Base-by-base conservation (phyloP, 78 protist species). In the Dictyostelium capitatum region DNA sequence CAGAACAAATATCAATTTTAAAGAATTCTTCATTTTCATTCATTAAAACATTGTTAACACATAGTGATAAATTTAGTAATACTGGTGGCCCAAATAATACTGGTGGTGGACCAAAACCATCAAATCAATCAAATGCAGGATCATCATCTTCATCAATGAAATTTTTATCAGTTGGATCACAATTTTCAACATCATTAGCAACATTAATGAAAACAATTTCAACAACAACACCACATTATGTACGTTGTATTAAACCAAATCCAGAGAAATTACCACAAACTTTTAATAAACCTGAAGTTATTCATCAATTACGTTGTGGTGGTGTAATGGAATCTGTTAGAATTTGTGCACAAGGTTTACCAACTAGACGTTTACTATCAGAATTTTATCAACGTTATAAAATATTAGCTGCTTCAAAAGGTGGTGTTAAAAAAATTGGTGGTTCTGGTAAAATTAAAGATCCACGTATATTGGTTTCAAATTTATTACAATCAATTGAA, bases 191-290 rank as follows among this genome's bases (percentile, higher is more conserved):
- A 5, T 67, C 82, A 5, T 51, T 97, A 20, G 79, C 78, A 10
- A 72, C 80, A 7, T 79, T 97, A 4, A 92, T 96, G 97, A 75
- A 75, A 59, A 72, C 87, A 0, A 95, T 97, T 32, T 81, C 93
- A 25, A 41, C 67, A 8, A 95, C 98, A 3, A 65, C 85, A 11
- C 98, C 98, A 23, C 97, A 96, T 65, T 97, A 94, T 56, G 81
- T 97, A 14, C 92, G 99, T 69, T 97, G 99, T 79, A 73, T 97
- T 57, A 97, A 97, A 82, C 98, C 98, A 19, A 96, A 97, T 85
- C 90, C 69, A 12, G 90, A 48, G 73, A 96, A 97, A 77, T 12
- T 79, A 47, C 96, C 95, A 37, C 54, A 50, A 19, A 56, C 75
- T 2, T 85, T 74, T 8, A 89, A 82, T 50, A 91, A 91, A 53